These are phyloP conservation scores for Fagopyrum esculentum DNA, from an alignment of 148 eudicot genomes.

Conservation along the genomic window DNA sequence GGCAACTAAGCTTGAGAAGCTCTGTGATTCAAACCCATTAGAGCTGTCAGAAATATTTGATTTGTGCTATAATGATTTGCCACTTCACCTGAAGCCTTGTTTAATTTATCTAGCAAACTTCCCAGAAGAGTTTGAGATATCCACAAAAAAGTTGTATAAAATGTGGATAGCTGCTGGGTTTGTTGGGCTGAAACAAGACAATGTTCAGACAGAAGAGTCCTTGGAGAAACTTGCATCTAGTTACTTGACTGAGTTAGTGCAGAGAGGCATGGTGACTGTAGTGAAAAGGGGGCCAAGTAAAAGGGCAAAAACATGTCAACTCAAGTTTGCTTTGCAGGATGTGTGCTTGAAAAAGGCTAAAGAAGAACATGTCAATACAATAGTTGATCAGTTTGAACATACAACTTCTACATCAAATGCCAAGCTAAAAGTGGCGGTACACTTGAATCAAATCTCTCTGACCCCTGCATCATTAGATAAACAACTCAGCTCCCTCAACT, in stretches of 20 bases:
- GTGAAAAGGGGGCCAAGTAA: neutral
- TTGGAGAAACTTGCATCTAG: neutral
- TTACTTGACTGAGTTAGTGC: constrained; percentile 4
- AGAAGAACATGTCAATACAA: neutral
- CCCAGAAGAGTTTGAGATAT: neutral
- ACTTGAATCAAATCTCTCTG: no score
- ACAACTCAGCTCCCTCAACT: neutral
- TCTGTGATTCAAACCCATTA: neutral
- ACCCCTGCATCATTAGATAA: neutral
- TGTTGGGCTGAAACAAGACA: neutral
- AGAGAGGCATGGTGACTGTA: neutral
- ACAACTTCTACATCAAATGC: neutral
- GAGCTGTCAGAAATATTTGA: neutral
- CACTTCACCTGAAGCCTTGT: constrained; percentile 6
- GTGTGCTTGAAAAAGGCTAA: neutral
- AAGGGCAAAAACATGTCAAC: neutral
- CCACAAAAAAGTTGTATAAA: neutral
- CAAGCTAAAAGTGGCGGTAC: neutral
- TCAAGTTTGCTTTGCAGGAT: neutral
- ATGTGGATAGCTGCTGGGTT: constrained; percentile 12
- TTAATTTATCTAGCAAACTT: neutral
- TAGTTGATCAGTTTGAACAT: neutral
- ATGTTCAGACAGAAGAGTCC: neutral
- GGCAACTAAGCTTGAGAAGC: neutral
- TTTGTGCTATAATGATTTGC: neutral